Evolutionary conservation across 306 rosid genomes (phyloP).

Genomic region (Ochetophila trinervis): DNA sequence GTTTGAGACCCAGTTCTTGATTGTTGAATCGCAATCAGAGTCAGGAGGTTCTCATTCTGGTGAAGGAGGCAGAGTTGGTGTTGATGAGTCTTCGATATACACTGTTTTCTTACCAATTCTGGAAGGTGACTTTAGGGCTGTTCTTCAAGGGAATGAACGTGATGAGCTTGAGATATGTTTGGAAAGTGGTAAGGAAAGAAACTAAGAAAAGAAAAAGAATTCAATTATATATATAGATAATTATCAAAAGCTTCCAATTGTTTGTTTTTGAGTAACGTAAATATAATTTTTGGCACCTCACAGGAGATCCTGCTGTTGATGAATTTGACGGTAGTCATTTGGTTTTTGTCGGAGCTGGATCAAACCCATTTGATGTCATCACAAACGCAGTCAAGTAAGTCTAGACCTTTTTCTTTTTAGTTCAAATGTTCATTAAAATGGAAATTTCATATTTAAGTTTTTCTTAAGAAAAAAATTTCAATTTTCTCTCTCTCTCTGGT

Average conservation of each 20-base stretch:
- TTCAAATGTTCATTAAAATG: too few relatives aligned
- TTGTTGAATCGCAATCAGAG: slow-evolving; percentile 46
- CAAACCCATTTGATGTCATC: slow-evolving; percentile 81
- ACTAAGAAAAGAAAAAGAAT: not conserved
- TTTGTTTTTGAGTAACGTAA: slow-evolving; percentile 9
- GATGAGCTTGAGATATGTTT: slow-evolving; percentile 87
- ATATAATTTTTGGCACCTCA: slow-evolving; percentile 12
- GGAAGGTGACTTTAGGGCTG: slow-evolving; percentile 96
- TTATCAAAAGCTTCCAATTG: not conserved
- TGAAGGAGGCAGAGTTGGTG: slow-evolving; percentile 31
- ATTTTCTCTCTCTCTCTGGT: too few relatives aligned
- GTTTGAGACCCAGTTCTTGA: slow-evolving; percentile 81
- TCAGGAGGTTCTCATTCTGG: slow-evolving; percentile 35
- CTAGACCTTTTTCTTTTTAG: not conserved
- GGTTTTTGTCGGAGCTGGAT: slow-evolving; percentile 75
- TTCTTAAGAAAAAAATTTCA: too few relatives aligned
- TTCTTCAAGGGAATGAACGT: slow-evolving; percentile 80
- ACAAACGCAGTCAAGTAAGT: slow-evolving; percentile 79
- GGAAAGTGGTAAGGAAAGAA: slow-evolving; percentile 66
- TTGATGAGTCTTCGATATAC: slow-evolving; percentile 43
- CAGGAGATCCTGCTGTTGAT: slow-evolving; percentile 82
- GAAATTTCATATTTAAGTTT: too few relatives aligned
- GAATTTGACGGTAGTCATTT: slow-evolving; percentile 80
- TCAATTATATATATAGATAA: too few relatives aligned
- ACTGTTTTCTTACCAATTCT: slow-evolving; percentile 79